These are phyloP conservation scores for Anthracocystis panici-leucophaei DNA, from an alignment of 1,284 basidiomycete species.

Conservation along the genomic window DNA sequence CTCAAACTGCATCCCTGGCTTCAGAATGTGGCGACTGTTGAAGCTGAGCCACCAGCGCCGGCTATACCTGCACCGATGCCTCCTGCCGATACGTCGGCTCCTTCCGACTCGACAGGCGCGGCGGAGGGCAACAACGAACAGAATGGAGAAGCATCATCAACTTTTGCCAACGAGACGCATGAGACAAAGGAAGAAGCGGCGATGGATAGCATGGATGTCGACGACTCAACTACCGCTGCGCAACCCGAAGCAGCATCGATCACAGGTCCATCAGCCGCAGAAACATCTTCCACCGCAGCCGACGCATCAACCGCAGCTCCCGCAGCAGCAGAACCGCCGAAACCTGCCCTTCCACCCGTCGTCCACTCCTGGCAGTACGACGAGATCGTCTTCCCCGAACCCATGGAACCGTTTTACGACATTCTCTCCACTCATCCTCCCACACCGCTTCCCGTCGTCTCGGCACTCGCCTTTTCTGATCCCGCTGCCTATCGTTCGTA, in stretches of 20 bases:
- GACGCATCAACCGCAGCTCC: slow-evolving; percentile 7
- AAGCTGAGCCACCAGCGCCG: slow-evolving; percentile 72
- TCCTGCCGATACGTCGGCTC: slow-evolving; percentile 36
- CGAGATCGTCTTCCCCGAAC: slow-evolving; percentile 96
- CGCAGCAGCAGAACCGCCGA: slow-evolving; percentile 15
- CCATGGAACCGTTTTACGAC: slow-evolving; percentile 87
- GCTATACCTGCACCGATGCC: slow-evolving; percentile 45
- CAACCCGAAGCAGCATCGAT: slow-evolving; percentile 10
- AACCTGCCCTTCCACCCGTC: slow-evolving; percentile 59
- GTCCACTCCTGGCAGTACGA: slow-evolving; percentile 98
- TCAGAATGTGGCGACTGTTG: slow-evolving; percentile 75
- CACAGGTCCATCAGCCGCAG: background rate
- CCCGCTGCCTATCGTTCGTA: slow-evolving; percentile 53
- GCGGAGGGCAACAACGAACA: background rate
- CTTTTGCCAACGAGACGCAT: slow-evolving; percentile 7
- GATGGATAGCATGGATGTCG: slow-evolving; percentile 30
- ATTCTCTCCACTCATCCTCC: slow-evolving; percentile 85
- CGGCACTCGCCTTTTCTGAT: slow-evolving; percentile 61
- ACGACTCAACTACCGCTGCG: slow-evolving; percentile 13
- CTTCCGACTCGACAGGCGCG: slow-evolving; percentile 6
- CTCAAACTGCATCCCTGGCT: slow-evolving; percentile 96
- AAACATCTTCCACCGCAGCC: background rate
- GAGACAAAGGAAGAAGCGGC: slow-evolving; percentile 17
- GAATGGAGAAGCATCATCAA: background rate
- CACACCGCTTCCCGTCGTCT: slow-evolving; percentile 73